Base-by-base conservation (phyloP, 2,329 filamentous ascomycete species). In the Aureobasidium pullulans region DNA sequence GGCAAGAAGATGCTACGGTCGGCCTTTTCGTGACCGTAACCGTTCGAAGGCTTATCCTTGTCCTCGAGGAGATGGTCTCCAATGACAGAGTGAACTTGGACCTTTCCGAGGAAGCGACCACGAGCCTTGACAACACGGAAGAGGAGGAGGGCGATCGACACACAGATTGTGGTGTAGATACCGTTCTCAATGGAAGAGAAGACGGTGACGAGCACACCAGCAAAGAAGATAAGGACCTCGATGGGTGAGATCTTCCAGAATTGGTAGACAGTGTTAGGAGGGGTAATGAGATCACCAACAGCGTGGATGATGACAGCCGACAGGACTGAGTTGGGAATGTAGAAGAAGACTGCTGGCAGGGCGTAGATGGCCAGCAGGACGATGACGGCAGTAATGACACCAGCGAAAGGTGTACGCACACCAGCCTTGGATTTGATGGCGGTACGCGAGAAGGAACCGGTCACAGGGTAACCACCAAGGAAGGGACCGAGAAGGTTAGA, bases 351-450 rank as follows among this genome's bases (percentile, higher is more conserved):
- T 0, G 87, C 84, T 0, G 93, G 87, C 50, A 97, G 77, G 10
- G 89, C 89, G 68, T 96, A 97, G 63, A 96, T 90, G 37, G 94
- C 92, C 8, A 97, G 77, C 0, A 97, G 81, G 4, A 97, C 93
- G 13, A 97, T 82, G 13, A 88, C 57, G 0, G 89, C 92, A 7
- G 92, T 96, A 64, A 97, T 89, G 43, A 96, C 82, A 75, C 94
- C 93, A 15, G 90, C 91, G 59, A 96, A 85, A 1, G 93, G 93
- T 0, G 92, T 96, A 28, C 90, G 85, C 4, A 96, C 93, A 68
- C 94, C 94, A 52, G 94, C 92, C 75, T 97, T 97, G 4, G 93
- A 94, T 74, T 96, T 96, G 76, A 97, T 96, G 57, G 94, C 93
- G 31, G 94, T 97, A 62, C 94, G 86, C 37, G 90, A 96, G 79